phyloP scores from a whole-genome alignment of 2,329 filamentous ascomycete genomes.

The Fusarium cicatricum region DNA sequence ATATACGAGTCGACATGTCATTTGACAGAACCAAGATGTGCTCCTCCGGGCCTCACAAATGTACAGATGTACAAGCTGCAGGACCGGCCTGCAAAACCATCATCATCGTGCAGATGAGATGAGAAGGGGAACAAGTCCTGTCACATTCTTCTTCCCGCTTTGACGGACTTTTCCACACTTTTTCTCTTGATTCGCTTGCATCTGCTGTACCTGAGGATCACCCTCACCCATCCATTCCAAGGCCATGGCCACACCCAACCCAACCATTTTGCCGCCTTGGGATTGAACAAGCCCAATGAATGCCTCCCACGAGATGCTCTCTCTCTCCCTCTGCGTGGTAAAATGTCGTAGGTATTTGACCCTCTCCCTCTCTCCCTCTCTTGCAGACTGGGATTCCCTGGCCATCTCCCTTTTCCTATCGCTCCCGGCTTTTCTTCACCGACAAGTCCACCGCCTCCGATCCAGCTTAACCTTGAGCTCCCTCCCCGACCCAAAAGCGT shows the following conservation, averaged over 20 bases:
- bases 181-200: constrained; percentile 21
- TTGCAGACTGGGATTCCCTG: constrained; percentile 25
- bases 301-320: constrained; percentile 5
- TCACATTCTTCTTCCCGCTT: constrained; percentile 15
- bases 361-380: not conserved
- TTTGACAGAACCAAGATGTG: no score
- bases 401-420: not conserved
- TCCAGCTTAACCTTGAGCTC: constrained; percentile 6
- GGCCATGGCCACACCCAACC: no score
- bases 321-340: not conserved
- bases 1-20: no score
- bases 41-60: no score
- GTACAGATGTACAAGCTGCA: no score
- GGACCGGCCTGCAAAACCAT: constrained; percentile 29
- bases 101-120: constrained; percentile 35
- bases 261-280: constrained; percentile 24
- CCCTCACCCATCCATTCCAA: constrained; percentile 17
- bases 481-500: no score
- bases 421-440: constrained; percentile 30
- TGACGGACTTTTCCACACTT: not conserved
- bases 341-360: no score
- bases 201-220: constrained; percentile 33
- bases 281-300: no score
- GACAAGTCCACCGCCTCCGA: constrained; percentile 37
- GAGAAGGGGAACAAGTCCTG: constrained; percentile 1